Conservation (phyloP, 768 basidiomycete genomes). For the Leccinum uliginosum region DNA sequence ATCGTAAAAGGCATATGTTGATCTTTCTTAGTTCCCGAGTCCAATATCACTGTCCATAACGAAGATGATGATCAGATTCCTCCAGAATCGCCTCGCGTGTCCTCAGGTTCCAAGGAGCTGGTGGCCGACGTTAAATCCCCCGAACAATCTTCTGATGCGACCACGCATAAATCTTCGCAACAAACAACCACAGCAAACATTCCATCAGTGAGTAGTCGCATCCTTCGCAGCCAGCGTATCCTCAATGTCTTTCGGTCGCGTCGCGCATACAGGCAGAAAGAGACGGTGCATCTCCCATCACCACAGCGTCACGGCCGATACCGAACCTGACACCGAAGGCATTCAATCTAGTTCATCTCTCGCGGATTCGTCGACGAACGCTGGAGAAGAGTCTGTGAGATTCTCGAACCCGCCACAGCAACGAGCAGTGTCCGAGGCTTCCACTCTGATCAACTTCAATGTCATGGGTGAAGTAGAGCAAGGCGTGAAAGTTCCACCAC, state of each 20-base stretch:
- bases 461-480: background rate
- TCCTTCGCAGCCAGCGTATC: conserved; percentile 54
- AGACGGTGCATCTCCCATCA: background rate
- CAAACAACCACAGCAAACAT: conserved; percentile 41
- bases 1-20: conserved; percentile 5
- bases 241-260: conserved; percentile 57
- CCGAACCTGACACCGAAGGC: too few species aligned
- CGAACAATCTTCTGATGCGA: conserved; percentile 40
- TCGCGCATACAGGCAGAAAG: conserved; percentile 46
- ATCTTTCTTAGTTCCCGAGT: conserved; percentile 46
- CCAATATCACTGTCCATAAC: conserved; percentile 60
- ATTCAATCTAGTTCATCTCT: background rate
- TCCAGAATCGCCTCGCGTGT: conserved; percentile 50
- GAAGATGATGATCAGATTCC: conserved; percentile 49
- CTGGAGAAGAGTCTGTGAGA: background rate
- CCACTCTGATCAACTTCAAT: background rate
- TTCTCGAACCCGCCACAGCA: background rate
- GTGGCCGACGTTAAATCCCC: conserved; percentile 62
- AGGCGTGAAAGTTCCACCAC: background rate
- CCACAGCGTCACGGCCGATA: background rate
- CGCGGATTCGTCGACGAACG: background rate
- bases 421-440: background rate
- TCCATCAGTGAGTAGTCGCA: conserved; percentile 42
- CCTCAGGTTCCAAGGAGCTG: conserved; percentile 57
- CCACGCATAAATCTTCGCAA: conserved; percentile 50